Percentiles rank a stretch among this genome's conserved stretches.
Conservation (phyloP, 1,284 basidiomycete species). For the Sporisorium reilianum region DNA sequence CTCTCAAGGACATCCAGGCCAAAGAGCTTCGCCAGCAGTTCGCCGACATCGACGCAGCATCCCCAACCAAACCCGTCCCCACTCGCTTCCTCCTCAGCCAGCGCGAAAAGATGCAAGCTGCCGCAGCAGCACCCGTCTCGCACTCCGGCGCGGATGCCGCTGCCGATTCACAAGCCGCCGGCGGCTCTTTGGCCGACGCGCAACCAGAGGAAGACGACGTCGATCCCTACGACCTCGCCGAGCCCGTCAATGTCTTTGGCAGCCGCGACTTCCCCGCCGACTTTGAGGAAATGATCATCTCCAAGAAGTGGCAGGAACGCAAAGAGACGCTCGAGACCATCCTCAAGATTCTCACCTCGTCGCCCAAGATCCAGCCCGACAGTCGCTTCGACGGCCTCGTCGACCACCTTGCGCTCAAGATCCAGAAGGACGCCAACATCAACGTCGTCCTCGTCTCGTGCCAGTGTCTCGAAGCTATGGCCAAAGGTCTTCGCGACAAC, state of each 20-base stretch:
- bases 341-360: conserved; percentile 78
- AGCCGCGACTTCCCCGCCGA: conserved; percentile 73
- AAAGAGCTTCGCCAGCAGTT: conserved; percentile 95
- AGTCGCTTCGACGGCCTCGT: conserved; percentile 78
- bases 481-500: conserved; percentile 78
- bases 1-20: conserved; percentile 97
- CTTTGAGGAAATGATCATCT: conserved; percentile 76
- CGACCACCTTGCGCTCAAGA: conserved; percentile 82
- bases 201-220: conserved; percentile 69
- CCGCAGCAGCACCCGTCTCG: conserved; percentile 35
- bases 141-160: conserved; percentile 16
- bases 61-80: conserved; percentile 83
- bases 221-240: conserved; percentile 85
- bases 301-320: conserved; percentile 98
- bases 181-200: conserved; percentile 17
- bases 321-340: conserved; percentile 87
- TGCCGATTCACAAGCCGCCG: conserved; percentile 17
- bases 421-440: conserved; percentile 92
- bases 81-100: conserved; percentile 83
- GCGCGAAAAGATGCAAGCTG: conserved; percentile 70
- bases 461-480: conserved; percentile 85
- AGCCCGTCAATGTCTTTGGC: conserved; percentile 84
- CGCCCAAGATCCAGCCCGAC: conserved; percentile 81
- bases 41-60: conserved; percentile 83
- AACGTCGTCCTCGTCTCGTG: conserved; percentile 93